phyloP scores from a whole-genome alignment of 768 basidiomycete genomes.

The Mycena alexandri region DNA sequence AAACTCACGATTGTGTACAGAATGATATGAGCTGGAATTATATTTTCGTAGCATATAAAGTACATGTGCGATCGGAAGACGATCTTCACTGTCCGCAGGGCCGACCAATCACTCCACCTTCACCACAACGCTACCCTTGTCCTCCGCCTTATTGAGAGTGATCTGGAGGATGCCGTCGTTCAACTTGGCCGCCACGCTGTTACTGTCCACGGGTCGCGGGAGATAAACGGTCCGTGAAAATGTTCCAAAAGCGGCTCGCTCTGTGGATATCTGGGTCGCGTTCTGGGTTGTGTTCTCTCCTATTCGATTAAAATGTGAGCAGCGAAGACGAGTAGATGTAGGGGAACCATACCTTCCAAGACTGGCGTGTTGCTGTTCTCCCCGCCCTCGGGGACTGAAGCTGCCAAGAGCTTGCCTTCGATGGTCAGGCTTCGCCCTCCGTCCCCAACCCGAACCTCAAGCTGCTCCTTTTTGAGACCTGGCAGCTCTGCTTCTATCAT shows the following conservation, averaged over 20 bases:
- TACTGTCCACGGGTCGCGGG: slow-evolving; percentile 70
- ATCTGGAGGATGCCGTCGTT: slow-evolving; percentile 78
- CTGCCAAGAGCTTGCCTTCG: slow-evolving; percentile 67
- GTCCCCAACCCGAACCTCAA: slow-evolving; percentile 78
- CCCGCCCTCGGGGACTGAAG: slow-evolving; percentile 36
- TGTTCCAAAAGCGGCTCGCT: slow-evolving; percentile 70
- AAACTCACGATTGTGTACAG: too few relatives aligned
- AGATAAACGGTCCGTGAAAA: slow-evolving; percentile 83
- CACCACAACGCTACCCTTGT: slow-evolving; percentile 67
- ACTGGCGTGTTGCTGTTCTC: slow-evolving; percentile 37
- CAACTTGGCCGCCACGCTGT: slow-evolving; percentile 72
- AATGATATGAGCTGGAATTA: too few relatives aligned
- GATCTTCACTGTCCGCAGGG: too few relatives aligned
- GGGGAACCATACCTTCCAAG: slow-evolving; percentile 46
- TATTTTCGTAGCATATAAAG: too few relatives aligned
- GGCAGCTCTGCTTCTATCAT: slow-evolving; percentile 84
- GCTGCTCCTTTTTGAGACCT: slow-evolving; percentile 59
- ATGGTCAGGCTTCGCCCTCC: slow-evolving; percentile 79
- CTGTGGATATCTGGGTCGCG: slow-evolving; percentile 65
- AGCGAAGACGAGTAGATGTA: neutral
- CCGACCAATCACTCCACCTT: slow-evolving; percentile 48
- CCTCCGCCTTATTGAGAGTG: slow-evolving; percentile 70
- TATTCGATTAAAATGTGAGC: slow-evolving; percentile 23
- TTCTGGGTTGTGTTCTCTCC: slow-evolving; percentile 35
- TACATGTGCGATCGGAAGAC: too few relatives aligned